Base-by-base conservation (phyloP, 1,284 basidiomycete species). In the Phlebopus sp. region DNA sequence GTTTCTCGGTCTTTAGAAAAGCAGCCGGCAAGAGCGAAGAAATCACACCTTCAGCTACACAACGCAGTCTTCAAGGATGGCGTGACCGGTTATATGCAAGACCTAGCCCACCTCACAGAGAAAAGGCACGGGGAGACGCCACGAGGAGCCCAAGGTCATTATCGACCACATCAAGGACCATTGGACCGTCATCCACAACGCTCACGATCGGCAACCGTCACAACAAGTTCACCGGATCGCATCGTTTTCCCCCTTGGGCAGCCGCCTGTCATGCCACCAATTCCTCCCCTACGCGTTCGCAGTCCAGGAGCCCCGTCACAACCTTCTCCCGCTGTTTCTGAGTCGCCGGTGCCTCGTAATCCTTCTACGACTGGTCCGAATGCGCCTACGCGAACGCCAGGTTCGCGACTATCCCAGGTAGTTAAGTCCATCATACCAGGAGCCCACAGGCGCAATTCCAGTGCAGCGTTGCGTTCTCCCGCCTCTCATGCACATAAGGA, bases 11-110 rank as follows among this genome's bases (percentile, higher is more conserved):
- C 11, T 19, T 38, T 48, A 39, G 49, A 43, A 35, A 56, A 50
- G 14, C 38, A 18, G 14, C 51, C 32, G 1, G 44, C 18, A 18
- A 48, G 39, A 21, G 37, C 30, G 10, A 37, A 44, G 25, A 67
- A 68, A 42, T 59, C 57, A 11, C 69, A 70, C 19, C 18, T 29
- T 32, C 48, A 65, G 18, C 62, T 71, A 17, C 72, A 72, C 40
- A 30, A 32, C 4, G 56, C 58, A 27, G 63, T 72, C 5, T 73
- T 71, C 27, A 54, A 56, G 19, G 53, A 59, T 21, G 58, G 56
- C 11, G 34, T 58, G 48, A 67, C 67, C 14, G 68, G 69, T 37
- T 51, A 53, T 40, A 35, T 29, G 9, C 51, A 54, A 44, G 59
- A 53, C 38, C n/a, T 59, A 30, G 46, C 44, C 32, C 44, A 42